phyloP scores from a whole-genome alignment of 805 yeast genomes.

The Scheffersomyces amazonensis region DNA sequence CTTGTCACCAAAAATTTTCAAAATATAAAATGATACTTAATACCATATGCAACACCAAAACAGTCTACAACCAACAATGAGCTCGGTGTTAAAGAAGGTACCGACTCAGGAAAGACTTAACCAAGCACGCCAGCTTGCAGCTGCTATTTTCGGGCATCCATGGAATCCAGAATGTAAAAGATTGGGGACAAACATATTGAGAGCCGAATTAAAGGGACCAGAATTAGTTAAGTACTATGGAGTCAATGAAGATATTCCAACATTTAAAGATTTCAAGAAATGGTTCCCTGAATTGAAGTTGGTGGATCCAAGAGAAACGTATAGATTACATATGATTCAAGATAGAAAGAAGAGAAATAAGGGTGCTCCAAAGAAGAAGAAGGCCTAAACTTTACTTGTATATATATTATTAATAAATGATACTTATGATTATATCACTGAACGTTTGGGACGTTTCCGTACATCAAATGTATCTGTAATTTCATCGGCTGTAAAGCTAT shows the following conservation, averaged over 20 bases:
- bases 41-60: too few species aligned
- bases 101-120: constrained; percentile 48
- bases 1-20: too few species aligned
- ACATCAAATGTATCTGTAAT: constrained; percentile 25
- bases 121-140: constrained; percentile 57
- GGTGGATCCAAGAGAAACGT: constrained; percentile 65
- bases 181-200: constrained; percentile 70
- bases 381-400: not conserved
- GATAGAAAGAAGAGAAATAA: constrained; percentile 80
- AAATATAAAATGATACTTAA: too few species aligned
- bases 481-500: constrained; percentile 12
- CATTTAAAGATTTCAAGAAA: constrained; percentile 55
- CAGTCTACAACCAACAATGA: constrained; percentile 16
- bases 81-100: constrained; percentile 28
- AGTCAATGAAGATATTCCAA: constrained; percentile 59
- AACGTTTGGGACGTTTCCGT: constrained; percentile 7
- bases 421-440: not conserved
- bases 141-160: constrained; percentile 65
- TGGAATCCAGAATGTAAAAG: constrained; percentile 66
- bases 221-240: constrained; percentile 72
- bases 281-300: constrained; percentile 52
- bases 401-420: constrained; percentile 5
- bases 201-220: constrained; percentile 70
- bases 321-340: constrained; percentile 62
- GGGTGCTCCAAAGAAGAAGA: constrained; percentile 79